A percentile compares a stretch with the other conserved stretches of the same genome.
Conservation (phyloP, 345 rosid species). For the Turnera subulata region DNA sequence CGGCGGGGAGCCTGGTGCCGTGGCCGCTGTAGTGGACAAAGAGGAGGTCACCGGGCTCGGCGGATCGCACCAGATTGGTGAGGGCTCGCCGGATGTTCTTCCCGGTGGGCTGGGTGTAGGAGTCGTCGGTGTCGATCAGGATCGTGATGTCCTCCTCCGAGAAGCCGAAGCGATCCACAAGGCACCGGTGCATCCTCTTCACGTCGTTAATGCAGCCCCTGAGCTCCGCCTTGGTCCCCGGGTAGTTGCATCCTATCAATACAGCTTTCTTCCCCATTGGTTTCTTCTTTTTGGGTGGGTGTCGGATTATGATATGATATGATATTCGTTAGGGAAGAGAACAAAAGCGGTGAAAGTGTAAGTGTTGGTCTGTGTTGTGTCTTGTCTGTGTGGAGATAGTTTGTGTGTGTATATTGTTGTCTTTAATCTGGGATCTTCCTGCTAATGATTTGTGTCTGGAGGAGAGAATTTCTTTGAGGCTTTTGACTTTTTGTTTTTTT, state of each 20-base stretch:
- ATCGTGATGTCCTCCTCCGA: conserved; percentile 49
- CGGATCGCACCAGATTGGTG: conserved; percentile 49
- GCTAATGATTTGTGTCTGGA: no score
- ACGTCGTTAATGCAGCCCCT: conserved; percentile 96
- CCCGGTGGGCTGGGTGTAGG: conserved; percentile 69
- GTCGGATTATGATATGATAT: no score
- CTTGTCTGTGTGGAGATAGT: no score
- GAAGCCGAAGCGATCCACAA: conserved; percentile 68
- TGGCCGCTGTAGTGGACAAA: conserved; percentile 94
- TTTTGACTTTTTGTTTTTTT: no score
- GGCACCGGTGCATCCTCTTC: conserved; percentile 48
- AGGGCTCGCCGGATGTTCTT: conserved; percentile 62
- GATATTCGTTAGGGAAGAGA: no score
- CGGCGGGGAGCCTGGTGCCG: conserved; percentile 96
- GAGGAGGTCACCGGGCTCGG: conserved; percentile 54
- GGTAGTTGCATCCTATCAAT: conserved; percentile 80
- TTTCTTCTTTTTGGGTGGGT: no score
- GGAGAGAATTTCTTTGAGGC: no score
- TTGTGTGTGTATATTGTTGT: no score
- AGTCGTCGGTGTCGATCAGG: conserved; percentile 66
- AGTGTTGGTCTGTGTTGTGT: no score
- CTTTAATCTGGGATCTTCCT: no score
- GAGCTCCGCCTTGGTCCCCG: conserved; percentile 80
- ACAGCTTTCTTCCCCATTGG: conserved; percentile 74
- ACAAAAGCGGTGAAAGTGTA: no score